Base-by-base conservation (phyloP, 2,329 filamentous ascomycete genomes). In the Hypoxylon sp. region DNA sequence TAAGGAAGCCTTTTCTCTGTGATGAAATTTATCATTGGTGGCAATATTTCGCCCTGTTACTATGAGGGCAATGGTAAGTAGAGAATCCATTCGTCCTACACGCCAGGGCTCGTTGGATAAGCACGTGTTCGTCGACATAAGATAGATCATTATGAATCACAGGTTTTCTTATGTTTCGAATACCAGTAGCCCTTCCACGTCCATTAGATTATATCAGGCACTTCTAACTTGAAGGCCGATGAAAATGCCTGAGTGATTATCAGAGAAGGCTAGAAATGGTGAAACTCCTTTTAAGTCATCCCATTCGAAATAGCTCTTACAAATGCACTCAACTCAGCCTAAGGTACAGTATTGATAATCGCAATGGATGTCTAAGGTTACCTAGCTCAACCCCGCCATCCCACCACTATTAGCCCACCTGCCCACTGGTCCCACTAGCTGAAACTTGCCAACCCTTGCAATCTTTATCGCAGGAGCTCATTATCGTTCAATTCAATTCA, bases 301-400 rank as follows among this genome's bases (percentile, higher is more conserved):
- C 28, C 28, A 30, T 30, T 30, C 28, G 9, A 30, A 30, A 6
- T 30, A 30, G 5, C 28, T 30, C 28, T 30, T 30, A 30, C 28
- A 6, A 30, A 30, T 30, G 28, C 5, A 30, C 6, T 30, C 13
- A n/a, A 14, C 14, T 38, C 34, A 38, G 34, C 34, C 34, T 38
- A n/a, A n/a, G n/a, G n/a, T n/a, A n/a, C n/a, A n/a, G n/a, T n/a
- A n/a, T n/a, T n/a, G n/a, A n/a, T n/a, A 7, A 21, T 23, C 19
- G 3, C 36, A 30, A 23, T 57, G 36, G 28, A 23, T 57, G 36
- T 41, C 56, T 51, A n/a, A n/a, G n/a, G n/a, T n/a, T n/a, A n/a
- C n/a, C n/a, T 36, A 53, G 30, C 45, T 57, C 9, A 60, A 60
- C 66, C 66, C 66, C 66, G 38, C 66, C 50, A 60, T 69, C 41